These are phyloP conservation scores for Glomus cerebriforme DNA, from an alignment of 192 early-diverging fungal genomes.

Conservation along the genomic window DNA sequence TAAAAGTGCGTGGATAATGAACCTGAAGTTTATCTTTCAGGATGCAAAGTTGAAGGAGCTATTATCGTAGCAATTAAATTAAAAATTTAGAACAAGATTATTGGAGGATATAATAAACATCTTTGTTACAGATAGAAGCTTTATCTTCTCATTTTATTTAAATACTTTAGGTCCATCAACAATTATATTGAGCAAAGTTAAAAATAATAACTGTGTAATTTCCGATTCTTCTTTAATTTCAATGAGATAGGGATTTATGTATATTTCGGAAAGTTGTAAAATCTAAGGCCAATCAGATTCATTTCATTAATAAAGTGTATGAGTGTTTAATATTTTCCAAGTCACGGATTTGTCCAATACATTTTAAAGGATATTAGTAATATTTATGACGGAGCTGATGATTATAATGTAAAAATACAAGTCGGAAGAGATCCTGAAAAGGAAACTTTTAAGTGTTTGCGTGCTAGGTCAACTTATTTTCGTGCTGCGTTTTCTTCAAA, in stretches of 20 bases:
- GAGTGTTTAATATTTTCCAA: no score
- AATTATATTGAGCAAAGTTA: not conserved
- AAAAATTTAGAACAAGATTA: not conserved
- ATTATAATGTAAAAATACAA: constrained; percentile 2
- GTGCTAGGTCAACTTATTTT: constrained; percentile 22
- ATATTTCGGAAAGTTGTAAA: no score
- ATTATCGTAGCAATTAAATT: not conserved
- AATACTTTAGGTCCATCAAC: not conserved
- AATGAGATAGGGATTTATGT: no score
- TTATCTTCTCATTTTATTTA: not conserved
- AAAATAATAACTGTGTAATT: not conserved
- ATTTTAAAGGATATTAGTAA: not conserved
- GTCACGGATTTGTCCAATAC: not conserved
- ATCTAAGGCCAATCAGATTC: no score
- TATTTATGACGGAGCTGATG: not conserved
- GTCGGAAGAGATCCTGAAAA: not conserved
- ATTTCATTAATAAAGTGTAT: no score
- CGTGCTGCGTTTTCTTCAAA: not conserved
- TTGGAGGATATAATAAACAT: constrained; percentile 19
- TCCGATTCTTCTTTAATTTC: no score
- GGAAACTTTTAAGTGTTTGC: not conserved
- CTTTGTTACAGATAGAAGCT: not conserved
- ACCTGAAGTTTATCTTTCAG: not conserved
- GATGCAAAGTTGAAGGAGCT: constrained; percentile 13
- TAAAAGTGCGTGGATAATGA: not conserved